Percentiles rank a stretch among this genome's conserved stretches.
phyloP scores from a whole-genome alignment of 2,329 filamentous ascomycete genomes.

The Trichophyton simii region DNA sequence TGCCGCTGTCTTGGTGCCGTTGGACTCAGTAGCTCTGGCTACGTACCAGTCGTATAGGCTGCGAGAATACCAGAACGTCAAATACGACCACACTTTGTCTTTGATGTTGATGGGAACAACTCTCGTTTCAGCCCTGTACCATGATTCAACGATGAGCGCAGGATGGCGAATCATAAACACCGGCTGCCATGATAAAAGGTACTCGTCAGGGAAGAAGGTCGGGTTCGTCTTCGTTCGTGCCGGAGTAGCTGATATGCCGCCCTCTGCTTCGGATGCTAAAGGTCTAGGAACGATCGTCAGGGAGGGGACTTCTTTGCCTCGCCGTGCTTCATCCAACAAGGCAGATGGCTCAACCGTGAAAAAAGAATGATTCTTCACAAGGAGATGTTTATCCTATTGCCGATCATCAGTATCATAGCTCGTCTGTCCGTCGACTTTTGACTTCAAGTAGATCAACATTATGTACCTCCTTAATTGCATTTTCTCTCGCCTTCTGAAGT shows the following conservation, averaged over 20 bases:
- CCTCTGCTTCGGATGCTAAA: not conserved
- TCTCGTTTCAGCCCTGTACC: conserved; percentile 19
- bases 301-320: not conserved
- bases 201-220: conserved; percentile 25
- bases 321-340: not conserved
- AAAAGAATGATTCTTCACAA: conserved; percentile 1
- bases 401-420: not conserved
- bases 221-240: conserved; percentile 14
- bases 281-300: not conserved
- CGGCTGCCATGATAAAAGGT: conserved; percentile 21
- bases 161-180: conserved; percentile 30
- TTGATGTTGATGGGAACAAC: conserved; percentile 12
- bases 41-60: conserved; percentile 25
- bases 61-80: conserved; percentile 23
- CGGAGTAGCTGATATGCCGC: conserved; percentile 11
- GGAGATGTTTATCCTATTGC: not conserved
- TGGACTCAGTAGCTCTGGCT: not conserved
- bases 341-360: not conserved
- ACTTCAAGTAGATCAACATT: not conserved
- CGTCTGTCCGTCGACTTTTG: not conserved
- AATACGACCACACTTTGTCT: conserved; percentile 13
- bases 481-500: not conserved
- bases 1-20: too few species aligned
- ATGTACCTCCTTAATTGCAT: not conserved
- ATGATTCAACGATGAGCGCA: conserved; percentile 26